Conservation (phyloP, 2,329 filamentous ascomycete genomes). For the Epichloe amarillans region DNA sequence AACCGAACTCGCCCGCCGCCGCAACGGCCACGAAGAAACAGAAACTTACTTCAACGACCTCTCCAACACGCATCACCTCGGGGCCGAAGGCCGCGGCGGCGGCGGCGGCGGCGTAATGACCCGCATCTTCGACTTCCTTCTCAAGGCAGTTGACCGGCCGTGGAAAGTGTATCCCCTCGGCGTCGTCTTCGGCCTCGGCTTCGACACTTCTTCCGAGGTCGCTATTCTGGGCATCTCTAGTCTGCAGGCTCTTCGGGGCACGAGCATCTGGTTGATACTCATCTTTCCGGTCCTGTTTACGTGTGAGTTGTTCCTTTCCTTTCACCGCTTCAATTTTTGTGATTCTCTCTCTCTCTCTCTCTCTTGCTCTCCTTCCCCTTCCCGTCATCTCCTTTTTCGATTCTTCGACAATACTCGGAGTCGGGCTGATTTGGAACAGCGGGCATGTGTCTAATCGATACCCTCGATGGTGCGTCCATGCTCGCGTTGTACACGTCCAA, state of each 20-base stretch:
- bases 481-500: conserved; percentile 82
- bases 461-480: conserved; percentile 87
- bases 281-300: conserved; percentile 88
- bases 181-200: conserved; percentile 79
- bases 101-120: conserved; percentile 61
- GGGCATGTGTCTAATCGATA: conserved; percentile 92
- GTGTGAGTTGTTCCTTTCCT: conserved; percentile 29
- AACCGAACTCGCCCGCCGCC: conserved; percentile 35
- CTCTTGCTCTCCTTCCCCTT: no score
- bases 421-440: conserved; percentile 28
- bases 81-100: conserved; percentile 58
- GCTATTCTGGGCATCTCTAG: conserved; percentile 82
- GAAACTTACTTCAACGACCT: conserved; percentile 9
- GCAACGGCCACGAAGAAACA: conserved; percentile 15
- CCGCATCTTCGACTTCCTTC: conserved; percentile 57
- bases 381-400: background rate
- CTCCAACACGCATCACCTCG: conserved; percentile 34
- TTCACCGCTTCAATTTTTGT: background rate
- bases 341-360: no score
- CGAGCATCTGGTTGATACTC: conserved; percentile 84
- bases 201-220: conserved; percentile 91
- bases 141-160: conserved; percentile 57
- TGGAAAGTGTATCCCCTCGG: conserved; percentile 97
- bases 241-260: conserved; percentile 74
- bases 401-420: background rate